Base-by-base conservation (phyloP, 768 basidiomycete species). In the Hypsizygus marmoreus region DNA sequence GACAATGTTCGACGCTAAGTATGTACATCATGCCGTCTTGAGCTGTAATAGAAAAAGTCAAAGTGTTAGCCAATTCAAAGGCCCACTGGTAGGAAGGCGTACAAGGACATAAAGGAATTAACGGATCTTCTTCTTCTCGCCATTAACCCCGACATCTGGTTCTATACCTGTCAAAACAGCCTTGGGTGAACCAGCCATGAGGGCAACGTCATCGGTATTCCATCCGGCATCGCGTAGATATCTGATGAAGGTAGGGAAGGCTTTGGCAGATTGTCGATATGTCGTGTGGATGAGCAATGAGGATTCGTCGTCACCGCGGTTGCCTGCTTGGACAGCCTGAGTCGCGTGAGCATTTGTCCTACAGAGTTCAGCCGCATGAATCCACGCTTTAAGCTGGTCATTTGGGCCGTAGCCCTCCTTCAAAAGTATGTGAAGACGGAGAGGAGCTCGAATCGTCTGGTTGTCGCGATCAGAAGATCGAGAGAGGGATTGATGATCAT, bases 331-430 rank as follows among this genome's bases (percentile, higher is more conserved):
- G 25, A 25, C 31, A 12, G 11, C 24, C 4, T 33, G 23, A 11
- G 38, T 29, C 4, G 16, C 19, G 12, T 44, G n/a, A n/a, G 40
- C 11, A 42, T 36, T 14, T 46, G 51, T 49, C 12, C 56, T 56
- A 40, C 67, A 69, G 13, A 69, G 53, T 43, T 76, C 73, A 2
- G 58, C 60, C 1, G 73, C 75, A 40, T 73, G 69, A 7, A 69
- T 50, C 83, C 84, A 86, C 2, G 78, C 82, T 45, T 75, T 75
- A 29, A 83, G 67, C 47, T 80, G 76, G 56, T 84, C 81, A 11
- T 57, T 49, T 3, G 68, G 44, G 17, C 59, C 56, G 43, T 81
- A 75, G 5, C 74, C 74, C 22, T 78, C 74, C 49, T 76, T 82
- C 47, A 86, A 65, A 53, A 70, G 70, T 31, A 81, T 69, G 48